Base-by-base conservation (phyloP, 2,329 filamentous ascomycete species). In the Hawksworthiomyces lignivorus region DNA sequence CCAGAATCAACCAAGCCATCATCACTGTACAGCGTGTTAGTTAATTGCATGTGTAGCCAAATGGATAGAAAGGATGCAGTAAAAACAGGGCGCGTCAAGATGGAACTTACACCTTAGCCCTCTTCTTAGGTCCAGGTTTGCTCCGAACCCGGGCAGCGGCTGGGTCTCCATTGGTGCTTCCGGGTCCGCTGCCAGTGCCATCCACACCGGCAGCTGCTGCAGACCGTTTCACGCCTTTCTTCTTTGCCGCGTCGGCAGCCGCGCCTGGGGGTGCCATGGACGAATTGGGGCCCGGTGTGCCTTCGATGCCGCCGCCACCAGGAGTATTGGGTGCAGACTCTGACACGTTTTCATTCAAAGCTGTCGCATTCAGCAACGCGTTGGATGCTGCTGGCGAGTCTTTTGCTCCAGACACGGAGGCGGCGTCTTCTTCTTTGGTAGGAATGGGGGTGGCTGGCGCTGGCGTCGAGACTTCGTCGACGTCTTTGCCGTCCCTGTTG, bases 71-170 rank as follows among this genome's bases (percentile, higher is more conserved):
- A 27, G 19, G n/a, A n/a, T n/a, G n/a, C n/a, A n/a, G n/a, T n/a
- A n/a, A n/a, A n/a, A n/a, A n/a, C n/a, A n/a, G n/a, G n/a, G n/a
- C n/a, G n/a, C n/a, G n/a, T n/a, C n/a, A 4, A 38, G 35, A 31
- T 33, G 5, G 34, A 41, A 83, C 88, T 68, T 83, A 96, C 90
- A 95, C 67, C 72, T 84, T 82, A 51, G 85, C 82, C 69, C 94
- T 95, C 78, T 96, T 95, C 77, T 96, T 97, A 0, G 90, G 90
- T 7, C 90, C 90, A 7, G 92, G 90, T 68, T 94, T 94, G 58
- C 84, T 84, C 59, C 86, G 72, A 41, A 81, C 71, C 62, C 85
- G 88, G n/a, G 81, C 21, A 1, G 46, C 70, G 20, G 68, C 57
- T 26, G 69, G 71, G 49, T 89, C 85, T 34, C 55, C 67, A 63